Conservation (phyloP, 345 rosid genomes). For the Orychophragmus violaceus region DNA sequence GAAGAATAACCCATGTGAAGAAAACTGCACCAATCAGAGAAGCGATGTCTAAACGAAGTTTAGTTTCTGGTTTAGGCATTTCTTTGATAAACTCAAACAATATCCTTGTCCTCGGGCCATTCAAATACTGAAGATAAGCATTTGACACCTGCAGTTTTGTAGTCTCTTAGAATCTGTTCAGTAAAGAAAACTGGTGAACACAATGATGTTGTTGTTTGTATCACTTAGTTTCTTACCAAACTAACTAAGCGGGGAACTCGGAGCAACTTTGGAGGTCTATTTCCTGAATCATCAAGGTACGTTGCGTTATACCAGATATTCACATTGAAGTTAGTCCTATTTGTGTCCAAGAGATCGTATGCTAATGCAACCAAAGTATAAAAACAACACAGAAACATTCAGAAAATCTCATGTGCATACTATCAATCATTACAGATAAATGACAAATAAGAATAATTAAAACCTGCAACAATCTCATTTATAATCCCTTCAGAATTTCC, state of each 20-base stretch:
- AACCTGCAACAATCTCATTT: slow-evolving; percentile 71
- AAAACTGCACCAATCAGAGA: slow-evolving; percentile 76
- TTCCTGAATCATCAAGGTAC: slow-evolving; percentile 26
- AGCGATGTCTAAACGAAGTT: slow-evolving; percentile 49
- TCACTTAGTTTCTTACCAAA: slow-evolving; percentile 46
- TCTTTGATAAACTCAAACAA: slow-evolving; percentile 65
- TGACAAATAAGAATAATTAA: slow-evolving; percentile 4
- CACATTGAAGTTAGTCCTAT: slow-evolving; percentile 50
- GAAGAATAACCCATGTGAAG: slow-evolving; percentile 44
- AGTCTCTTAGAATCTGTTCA: slow-evolving; percentile 40
- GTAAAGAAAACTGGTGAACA: slow-evolving; percentile 24
- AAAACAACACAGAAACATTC: not conserved
- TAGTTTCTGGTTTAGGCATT: slow-evolving; percentile 56
- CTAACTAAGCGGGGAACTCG: slow-evolving; percentile 69
- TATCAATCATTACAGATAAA: not conserved
- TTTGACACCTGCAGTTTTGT: slow-evolving; percentile 52
- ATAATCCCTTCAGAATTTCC: slow-evolving; percentile 52
- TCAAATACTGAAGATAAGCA: slow-evolving; percentile 59
- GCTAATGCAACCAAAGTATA: slow-evolving; percentile 39
- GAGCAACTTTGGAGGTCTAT: slow-evolving; percentile 25
- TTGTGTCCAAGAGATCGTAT: slow-evolving; percentile 73
- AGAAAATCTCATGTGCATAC: not conserved
- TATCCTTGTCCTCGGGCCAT: slow-evolving; percentile 47
- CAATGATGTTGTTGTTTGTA: not conserved
- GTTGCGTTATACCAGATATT: slow-evolving; percentile 82